These are phyloP conservation scores for Diaporthe batatas DNA, from an alignment of 2,329 filamentous ascomycete species.

Conservation along the genomic window DNA sequence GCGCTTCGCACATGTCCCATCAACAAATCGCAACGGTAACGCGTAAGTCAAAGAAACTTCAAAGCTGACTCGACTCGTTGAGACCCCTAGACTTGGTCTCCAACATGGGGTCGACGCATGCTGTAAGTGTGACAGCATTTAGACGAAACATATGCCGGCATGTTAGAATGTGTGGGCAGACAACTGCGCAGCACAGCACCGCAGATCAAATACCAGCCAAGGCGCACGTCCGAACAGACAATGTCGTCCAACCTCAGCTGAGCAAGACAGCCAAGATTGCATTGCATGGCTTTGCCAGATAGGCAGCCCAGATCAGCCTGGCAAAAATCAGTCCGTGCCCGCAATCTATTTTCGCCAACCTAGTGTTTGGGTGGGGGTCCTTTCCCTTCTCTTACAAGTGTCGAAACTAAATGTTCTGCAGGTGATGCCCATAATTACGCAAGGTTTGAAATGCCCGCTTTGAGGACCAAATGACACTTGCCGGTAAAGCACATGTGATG, in stretches of 20 bases:
- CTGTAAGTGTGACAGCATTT: slow-evolving; percentile 24
- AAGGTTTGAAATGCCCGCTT: background rate
- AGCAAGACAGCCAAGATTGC: background rate
- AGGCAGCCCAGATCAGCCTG: slow-evolving; percentile 16
- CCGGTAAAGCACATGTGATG: background rate
- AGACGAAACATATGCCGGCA: background rate
- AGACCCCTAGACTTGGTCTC: background rate
- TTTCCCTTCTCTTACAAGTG: slow-evolving; percentile 5
- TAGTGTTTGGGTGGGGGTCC: background rate
- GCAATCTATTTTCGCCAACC: background rate
- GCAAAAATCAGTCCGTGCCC: slow-evolving; percentile 17
- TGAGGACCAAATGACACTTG: background rate
- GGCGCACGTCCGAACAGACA: background rate
- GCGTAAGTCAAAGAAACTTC: background rate
- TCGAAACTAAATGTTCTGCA: background rate
- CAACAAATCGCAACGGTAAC: background rate
- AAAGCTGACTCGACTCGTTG: slow-evolving; percentile 23
- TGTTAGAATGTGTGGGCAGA: background rate
- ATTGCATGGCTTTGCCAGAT: slow-evolving; percentile 11
- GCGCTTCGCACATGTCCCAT: slow-evolving; percentile 10
- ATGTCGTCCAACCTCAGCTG: slow-evolving; percentile 14
- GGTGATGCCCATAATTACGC: background rate
- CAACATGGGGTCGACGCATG: background rate
- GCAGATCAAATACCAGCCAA: background rate
- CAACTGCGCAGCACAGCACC: background rate